Evolutionary conservation across 352 stramenopile species (phyloP), one percentile per base, ranked within the genome.

Genomic region (Phytopythium vexans): DNA sequence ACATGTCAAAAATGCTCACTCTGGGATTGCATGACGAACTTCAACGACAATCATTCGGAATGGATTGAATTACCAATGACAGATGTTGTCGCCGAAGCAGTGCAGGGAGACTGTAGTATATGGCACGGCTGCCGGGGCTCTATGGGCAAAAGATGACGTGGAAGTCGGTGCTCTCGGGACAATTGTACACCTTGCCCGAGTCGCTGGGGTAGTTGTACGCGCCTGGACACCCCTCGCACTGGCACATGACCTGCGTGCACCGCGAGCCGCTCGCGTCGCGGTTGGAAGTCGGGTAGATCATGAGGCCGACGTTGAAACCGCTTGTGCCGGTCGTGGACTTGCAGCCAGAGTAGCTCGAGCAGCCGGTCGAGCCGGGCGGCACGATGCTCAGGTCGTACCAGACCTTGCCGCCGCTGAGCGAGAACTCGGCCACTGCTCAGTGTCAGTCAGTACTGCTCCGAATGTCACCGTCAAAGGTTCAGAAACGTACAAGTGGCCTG

Each of bases 311-410:
- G 52, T 88, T 86, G 66, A 68, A 88, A 16, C 77, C 77, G 12
- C 53, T 55, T 27, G 74, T 75, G 15, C 67, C 66, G 0, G 76
- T 85, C 7, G 64, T 54, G 8, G 37, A 39, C 60, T 83, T 66
- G 58, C 76, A 87, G 1, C 71, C 60, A 3, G 15, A 56, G 5
- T 72, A 53, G n/a, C 66, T 83, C 34, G 31, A 37, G 38, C 76
- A 83, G 45, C 63, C 66, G 15, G 41, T 54, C 8, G 64, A 35
- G 1, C 72, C 57, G 32, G 77, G 75, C 11, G 67, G 65, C 54
- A 83, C 75, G 52, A 75, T 76, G 41, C 72, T 79, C 38, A 83
- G 75, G 62, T 80, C 72, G 49, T 80, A 83, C 69, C 70, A 80
- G 33, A 63, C 49, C 37, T 63, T 66, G 38, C 54, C 64, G 37